A percentile compares a stretch with the other conserved stretches of the same genome.
Evolutionary conservation across 2,329 filamentous ascomycete genomes (phyloP).

Genomic region (Cordyceps javanica): DNA sequence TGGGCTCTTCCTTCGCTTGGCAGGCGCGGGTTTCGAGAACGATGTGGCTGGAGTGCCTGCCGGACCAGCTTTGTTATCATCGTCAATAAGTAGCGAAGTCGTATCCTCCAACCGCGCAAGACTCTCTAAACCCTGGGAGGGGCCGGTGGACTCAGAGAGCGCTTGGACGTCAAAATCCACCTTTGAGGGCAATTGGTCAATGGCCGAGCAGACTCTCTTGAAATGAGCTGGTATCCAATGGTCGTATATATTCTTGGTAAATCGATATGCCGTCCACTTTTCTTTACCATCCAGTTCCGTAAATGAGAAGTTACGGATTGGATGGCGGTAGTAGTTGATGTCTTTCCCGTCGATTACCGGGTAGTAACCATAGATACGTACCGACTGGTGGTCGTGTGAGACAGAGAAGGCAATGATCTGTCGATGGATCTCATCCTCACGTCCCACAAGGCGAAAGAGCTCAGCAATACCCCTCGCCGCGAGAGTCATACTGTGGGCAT

Average conservation of each 20-base stretch:
- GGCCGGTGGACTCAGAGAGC: too few relatives aligned
- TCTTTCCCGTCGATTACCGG: not conserved
- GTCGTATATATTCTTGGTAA: not conserved
- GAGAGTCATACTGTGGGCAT: constrained; percentile 21
- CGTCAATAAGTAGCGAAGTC: too few relatives aligned
- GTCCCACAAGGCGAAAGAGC: constrained; percentile 29
- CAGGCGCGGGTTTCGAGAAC: too few relatives aligned
- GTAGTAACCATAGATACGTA: constrained; percentile 2
- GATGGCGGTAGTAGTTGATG: not conserved
- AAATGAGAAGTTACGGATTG: not conserved
- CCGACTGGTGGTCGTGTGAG: not conserved
- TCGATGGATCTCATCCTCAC: constrained; percentile 28
- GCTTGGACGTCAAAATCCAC: not conserved
- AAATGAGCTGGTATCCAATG: not conserved
- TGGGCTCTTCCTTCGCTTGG: too few relatives aligned
- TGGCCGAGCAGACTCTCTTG: not conserved
- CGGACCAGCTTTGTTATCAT: too few relatives aligned
- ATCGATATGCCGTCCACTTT: constrained; percentile 5
- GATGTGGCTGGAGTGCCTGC: too few relatives aligned
- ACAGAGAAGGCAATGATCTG: constrained; percentile 22
- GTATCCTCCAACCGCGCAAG: too few relatives aligned
- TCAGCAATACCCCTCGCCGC: constrained; percentile 31
- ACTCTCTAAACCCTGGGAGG: too few relatives aligned
- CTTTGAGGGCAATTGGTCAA: not conserved
- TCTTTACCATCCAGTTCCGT: not conserved